Evolutionary conservation across 495 filamentous ascomycete species (phyloP), one percentile per base, ranked within the genome.

Genomic region (Usnea hakonensis): DNA sequence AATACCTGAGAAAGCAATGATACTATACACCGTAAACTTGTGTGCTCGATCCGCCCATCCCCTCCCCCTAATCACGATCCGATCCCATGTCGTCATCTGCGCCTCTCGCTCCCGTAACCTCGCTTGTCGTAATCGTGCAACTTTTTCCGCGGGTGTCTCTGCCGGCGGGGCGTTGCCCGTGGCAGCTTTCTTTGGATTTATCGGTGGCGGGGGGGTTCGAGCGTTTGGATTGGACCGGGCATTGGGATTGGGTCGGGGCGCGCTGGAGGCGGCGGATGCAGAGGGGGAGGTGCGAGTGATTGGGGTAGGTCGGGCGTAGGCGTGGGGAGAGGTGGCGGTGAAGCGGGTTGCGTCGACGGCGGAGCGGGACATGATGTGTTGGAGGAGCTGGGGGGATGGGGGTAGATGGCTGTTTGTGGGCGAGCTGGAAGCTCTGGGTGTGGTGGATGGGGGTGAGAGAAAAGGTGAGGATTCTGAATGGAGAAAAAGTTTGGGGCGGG

Each of bases 291-390:
- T 68, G 57, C 62, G 37, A 58, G 62, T 70, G 55, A 64, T 36
- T 56, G 73, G 66, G 61, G 69, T 72, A 55, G 83, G 71, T 69
- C 90, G 89, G 66, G 88, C 86, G 74, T 81, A 82, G 65, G 90
- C 91, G 79, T 96, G 91, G 19, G 91, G 92, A 57, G 87, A 89
- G 44, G 90, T 95, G 36, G 92, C 83, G 56, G 93, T 97, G 81
- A 98, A 98, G 64, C 93, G 86, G 71, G 94, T 98, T 62, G 94
- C 91, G 77, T 97, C 94, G 66, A 85, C 85, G 71, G 91, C 87
- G 75, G 89, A 92, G 74, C 93, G 92, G 67, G 91, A 83, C 84
- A 91, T 90, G 65, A 28, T 60, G 50, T 13, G 28, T 28, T 17
- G 35, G 30, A n/a, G 52, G 46, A 50, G 58, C 52, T 55, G 43